Evolutionary conservation across 768 basidiomycete species (phyloP), one percentile per base, ranked within the genome.

Genomic region (Clathrus columnatus): DNA sequence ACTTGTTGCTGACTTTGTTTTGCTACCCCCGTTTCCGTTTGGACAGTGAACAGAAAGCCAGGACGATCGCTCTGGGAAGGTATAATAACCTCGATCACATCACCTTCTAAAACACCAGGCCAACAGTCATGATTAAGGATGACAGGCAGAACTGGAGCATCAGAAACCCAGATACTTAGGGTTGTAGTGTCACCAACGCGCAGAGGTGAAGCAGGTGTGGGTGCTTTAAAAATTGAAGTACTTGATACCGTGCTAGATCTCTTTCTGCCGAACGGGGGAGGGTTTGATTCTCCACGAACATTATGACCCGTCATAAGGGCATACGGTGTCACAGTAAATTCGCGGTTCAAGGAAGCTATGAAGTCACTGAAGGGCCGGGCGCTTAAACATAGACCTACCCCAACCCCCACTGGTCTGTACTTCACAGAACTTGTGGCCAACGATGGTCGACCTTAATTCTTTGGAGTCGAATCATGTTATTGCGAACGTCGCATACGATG

Each of bases 61-160:
- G 70, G 67, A 10, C 64, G 60, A 16, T 72, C 70, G 46, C 46
- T 70, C 69, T 51, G 63, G 68, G 14, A 56, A 59, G 21, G 70
- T 7, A 28, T 57, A 65, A 20, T 55, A 11, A 90, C 78, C 52
- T 79, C 75, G 42, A 91, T 63, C 64, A 88, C 69, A 62, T 91
- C 89, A 7, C 87, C 90, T 61, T 86, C 84, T 45, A 74, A 71
- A 28, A 89, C 84, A 2, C 90, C 90, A 5, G 86, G 85, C 84
- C 86, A 89, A 65, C 75, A 80, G 10, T 80, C 72, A 44, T 83
- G 84, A 60, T 91, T 90, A 65, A 92, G 76, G 17, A 82, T 72
- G 53, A 88, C 82, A 74, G 65, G 0, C 79, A 76, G 51, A 84
- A 81, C 62, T 81, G 84, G 30, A 74, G 62, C 27, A 55, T 87